A percentile compares a stretch with the other conserved stretches of the same genome.
Conservation (phyloP, 306 rosid species). For the Quercus bicolor region DNA sequence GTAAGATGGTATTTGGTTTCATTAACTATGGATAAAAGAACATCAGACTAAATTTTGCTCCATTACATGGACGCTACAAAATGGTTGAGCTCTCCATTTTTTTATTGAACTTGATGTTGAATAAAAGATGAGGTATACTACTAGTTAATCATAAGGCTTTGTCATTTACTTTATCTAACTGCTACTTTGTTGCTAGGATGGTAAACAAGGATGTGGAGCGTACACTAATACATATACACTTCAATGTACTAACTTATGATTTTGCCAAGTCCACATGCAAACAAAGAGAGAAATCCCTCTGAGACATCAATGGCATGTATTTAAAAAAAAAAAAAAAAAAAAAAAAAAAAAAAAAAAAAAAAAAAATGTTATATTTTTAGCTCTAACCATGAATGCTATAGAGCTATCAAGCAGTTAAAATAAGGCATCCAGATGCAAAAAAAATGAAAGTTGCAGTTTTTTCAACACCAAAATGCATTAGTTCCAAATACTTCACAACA, state of each 20-base stretch:
- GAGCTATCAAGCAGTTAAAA: neutral
- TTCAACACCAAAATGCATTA: neutral
- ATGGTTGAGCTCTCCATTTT: neutral
- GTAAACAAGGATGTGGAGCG: neutral
- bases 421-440: neutral
- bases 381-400: neutral
- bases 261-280: neutral
- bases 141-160: neutral
- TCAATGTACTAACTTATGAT: neutral
- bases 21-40: neutral
- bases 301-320: neutral
- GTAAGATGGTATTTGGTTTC: neutral
- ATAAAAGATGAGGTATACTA: neutral
- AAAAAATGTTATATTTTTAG: neutral
- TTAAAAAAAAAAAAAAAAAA: neutral
- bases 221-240: neutral
- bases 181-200: neutral
- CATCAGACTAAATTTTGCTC: neutral
- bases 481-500: neutral
- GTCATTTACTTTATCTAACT: neutral
- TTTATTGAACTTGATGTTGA: neutral
- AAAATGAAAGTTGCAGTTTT: neutral
- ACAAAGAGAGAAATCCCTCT: neutral
- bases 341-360: neutral
- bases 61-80: neutral